phyloP scores from a whole-genome alignment of 1,284 basidiomycete genomes.

The Coniferiporia sulphurascens region DNA sequence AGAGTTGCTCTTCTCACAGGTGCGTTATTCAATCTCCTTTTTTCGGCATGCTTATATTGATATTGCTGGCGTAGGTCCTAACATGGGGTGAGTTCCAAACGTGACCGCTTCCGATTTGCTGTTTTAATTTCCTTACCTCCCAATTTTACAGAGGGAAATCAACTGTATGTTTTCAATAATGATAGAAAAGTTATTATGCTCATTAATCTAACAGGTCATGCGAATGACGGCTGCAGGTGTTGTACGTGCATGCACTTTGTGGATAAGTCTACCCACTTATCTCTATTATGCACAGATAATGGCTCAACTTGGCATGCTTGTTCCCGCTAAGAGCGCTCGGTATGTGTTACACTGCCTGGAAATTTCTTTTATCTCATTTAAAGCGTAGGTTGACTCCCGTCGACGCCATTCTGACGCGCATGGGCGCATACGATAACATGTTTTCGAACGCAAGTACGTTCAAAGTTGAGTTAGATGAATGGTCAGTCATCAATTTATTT shows the following conservation, averaged over 20 bases:
- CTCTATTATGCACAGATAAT: slow-evolving; percentile 60
- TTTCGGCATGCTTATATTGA: slow-evolving; percentile 4
- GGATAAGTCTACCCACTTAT: neutral
- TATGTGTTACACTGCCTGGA: slow-evolving; percentile 29
- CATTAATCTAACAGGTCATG: slow-evolving; percentile 52
- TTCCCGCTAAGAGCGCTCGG: slow-evolving; percentile 83
- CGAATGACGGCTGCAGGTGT: slow-evolving; percentile 96
- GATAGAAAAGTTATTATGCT: neutral
- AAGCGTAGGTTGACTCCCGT: slow-evolving; percentile 73
- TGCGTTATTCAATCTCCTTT: slow-evolving; percentile 27
- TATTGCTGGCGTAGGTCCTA: slow-evolving; percentile 56
- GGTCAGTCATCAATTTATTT: slow-evolving; percentile 39
- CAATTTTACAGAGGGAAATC: slow-evolving; percentile 67
- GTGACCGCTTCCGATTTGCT: neutral
- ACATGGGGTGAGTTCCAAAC: slow-evolving; percentile 68
- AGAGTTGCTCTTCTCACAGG: slow-evolving; percentile 90
- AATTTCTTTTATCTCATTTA: neutral
- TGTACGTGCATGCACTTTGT: slow-evolving; percentile 34
- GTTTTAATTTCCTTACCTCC: neutral
- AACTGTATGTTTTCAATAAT: slow-evolving; percentile 47
- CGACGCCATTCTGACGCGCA: slow-evolving; percentile 92
- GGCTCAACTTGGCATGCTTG: slow-evolving; percentile 97
- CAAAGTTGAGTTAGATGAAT: slow-evolving; percentile 96
- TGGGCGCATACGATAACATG: slow-evolving; percentile 99
- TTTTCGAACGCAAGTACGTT: slow-evolving; percentile 93